These are phyloP conservation scores for Chenopodium quinoa DNA, from an alignment of 148 eudicot species.

Conservation along the genomic window DNA sequence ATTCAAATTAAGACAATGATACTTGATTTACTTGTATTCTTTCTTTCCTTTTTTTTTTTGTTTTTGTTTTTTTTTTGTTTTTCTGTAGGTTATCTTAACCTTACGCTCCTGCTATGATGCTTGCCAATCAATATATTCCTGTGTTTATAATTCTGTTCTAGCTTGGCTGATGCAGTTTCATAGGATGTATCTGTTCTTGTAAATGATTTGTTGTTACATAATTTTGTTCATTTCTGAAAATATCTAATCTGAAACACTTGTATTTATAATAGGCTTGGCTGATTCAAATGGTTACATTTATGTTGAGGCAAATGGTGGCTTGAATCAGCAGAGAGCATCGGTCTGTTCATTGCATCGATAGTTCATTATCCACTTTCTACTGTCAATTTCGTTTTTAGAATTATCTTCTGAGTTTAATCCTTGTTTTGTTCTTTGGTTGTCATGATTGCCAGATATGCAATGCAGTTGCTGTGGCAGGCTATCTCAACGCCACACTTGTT, in stretches of 20 bases:
- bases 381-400: neutral
- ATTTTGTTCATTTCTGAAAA: conserved; percentile 3
- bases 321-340: conserved; percentile 97
- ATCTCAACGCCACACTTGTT: conserved; percentile 97
- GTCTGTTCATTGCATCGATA: conserved; percentile 34
- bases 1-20: too few relatives aligned
- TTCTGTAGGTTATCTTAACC: too few relatives aligned
- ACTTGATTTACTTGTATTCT: too few relatives aligned
- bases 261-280: conserved; percentile 47
- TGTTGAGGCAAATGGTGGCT: conserved; percentile 98
- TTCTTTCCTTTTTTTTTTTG: too few relatives aligned
- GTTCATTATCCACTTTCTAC: conserved; percentile 6
- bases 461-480: conserved; percentile 99
- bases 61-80: too few relatives aligned
- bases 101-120: neutral
- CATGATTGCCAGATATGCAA: conserved; percentile 76
- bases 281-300: conserved; percentile 86
- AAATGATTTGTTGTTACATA: neutral
- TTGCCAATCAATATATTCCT: neutral
- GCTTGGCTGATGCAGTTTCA: neutral
- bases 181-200: neutral
- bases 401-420: conserved; percentile 8
- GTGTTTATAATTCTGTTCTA: neutral
- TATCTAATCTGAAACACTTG: conserved; percentile 19
- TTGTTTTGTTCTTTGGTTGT: conserved; percentile 14